Evolutionary conservation across 441 rosid species (phyloP), one percentile per base, ranked within the genome.

Genomic region (Populus hybrid): DNA sequence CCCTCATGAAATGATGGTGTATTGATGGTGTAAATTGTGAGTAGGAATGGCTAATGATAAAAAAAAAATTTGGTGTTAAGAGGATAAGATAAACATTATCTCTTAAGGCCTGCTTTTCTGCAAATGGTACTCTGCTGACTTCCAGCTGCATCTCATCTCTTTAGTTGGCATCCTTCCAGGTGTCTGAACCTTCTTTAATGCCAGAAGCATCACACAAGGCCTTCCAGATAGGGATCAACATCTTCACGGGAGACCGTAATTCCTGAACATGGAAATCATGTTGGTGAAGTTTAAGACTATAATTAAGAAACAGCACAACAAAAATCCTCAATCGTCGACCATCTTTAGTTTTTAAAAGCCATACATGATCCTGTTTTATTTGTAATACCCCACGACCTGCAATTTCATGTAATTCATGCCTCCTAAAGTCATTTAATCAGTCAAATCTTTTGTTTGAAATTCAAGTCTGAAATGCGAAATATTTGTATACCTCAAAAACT

Each of bases 171-270:
- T 31, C 68, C n/a, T 38, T 24, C 69, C n/a, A 71, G 9, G 75
- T 64, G 61, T 71, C 81, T 14, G 78, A 72, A 71, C 76, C 76
- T 76, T 82, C 89, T 72, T 86, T 77, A 74, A 80, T 77, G 73
- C 81, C 90, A 11, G 79, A 83, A 76, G 87, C 88, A 69, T 85
- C 70, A 83, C 95, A 89, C 76, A 96, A 82, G 40, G 95, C 95
- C 83, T 89, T 94, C 98, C 97, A 94, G 71, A 93, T 81, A 28
- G 96, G 98, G 75, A 90, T 85, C 87, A 92, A 75, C 90, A 93
- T 91, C 87, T 90, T 96, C 85, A 91, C 75, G 10, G 97, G 95
- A 6, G 94, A 97, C 23, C 80, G 92, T 76, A 89, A 78, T 84
- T 91, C 91, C 98, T 95, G 83, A 78, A 76, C 29, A 80, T 64